A percentile compares a stretch with the other conserved stretches of the same genome.
phyloP scores from a whole-genome alignment of 2,329 filamentous ascomycete species.

The Fusarium metavorans region DNA sequence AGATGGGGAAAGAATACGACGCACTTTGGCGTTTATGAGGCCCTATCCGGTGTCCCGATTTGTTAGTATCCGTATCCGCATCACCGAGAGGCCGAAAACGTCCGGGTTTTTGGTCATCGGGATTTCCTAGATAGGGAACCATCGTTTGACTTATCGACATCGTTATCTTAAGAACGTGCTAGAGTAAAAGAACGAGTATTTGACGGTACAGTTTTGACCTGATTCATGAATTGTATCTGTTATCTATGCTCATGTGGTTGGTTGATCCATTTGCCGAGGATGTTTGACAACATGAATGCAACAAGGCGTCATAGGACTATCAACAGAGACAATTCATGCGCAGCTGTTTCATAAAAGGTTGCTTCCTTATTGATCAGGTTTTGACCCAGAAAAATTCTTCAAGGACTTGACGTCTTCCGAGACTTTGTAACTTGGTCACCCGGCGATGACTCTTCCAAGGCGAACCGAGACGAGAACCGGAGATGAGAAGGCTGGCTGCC shows the following conservation, averaged over 20 bases:
- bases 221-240: not conserved
- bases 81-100: constrained; percentile 21
- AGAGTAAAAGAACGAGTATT: not conserved
- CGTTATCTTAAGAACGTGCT: not conserved
- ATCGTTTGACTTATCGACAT: constrained; percentile 9
- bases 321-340: constrained; percentile 5
- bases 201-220: not conserved
- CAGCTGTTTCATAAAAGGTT: not conserved
- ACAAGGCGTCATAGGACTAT: constrained; percentile 9
- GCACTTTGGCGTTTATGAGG: not conserved
- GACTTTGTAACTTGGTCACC: constrained; percentile 10
- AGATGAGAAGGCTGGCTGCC: constrained; percentile 21
- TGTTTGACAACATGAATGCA: constrained; percentile 11
- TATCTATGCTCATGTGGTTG: not conserved
- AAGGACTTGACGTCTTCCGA: not conserved
- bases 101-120: constrained; percentile 29
- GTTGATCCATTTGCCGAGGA: not conserved
- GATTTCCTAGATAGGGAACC: constrained; percentile 13
- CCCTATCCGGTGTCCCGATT: constrained; percentile 1
- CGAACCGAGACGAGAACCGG: constrained; percentile 26
- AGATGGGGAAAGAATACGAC: not conserved
- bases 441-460: constrained; percentile 32
- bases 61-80: constrained; percentile 6
- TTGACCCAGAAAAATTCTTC: not conserved
- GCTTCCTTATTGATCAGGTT: not conserved